Evolutionary conservation across 306 rosid species (phyloP).

Genomic region (Lathyrus tuberosus): DNA sequence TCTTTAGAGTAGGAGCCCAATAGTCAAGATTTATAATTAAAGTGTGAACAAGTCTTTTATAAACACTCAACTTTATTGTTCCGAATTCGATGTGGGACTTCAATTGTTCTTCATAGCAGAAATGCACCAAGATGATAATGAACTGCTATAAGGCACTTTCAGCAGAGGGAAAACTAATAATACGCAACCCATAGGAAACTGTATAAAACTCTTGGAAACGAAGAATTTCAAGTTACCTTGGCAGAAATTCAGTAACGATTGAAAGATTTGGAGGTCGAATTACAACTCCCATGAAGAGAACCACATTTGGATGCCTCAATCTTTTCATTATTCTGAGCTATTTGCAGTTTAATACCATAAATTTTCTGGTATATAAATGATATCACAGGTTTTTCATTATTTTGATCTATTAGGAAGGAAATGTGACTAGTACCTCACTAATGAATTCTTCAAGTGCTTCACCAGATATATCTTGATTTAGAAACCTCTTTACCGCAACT

Average conservation of each 20-base stretch:
- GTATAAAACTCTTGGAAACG: slow-evolving; percentile 13
- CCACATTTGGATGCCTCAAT: slow-evolving; percentile 94
- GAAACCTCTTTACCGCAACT: slow-evolving; percentile 93
- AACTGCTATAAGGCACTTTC: too few relatives aligned
- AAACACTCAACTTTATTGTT: too few relatives aligned
- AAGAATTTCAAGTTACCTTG: slow-evolving; percentile 62
- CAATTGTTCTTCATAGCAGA: too few relatives aligned
- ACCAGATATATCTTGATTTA: slow-evolving; percentile 85
- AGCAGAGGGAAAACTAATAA: too few relatives aligned
- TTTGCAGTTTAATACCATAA: slow-evolving; percentile 43
- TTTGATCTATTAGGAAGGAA: background rate
- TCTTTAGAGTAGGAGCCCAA: too few relatives aligned
- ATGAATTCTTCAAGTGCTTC: slow-evolving; percentile 91
- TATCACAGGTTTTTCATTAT: slow-evolving; percentile 1
- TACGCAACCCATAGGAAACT: too few relatives aligned
- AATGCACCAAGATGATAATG: too few relatives aligned
- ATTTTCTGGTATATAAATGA: slow-evolving; percentile 12
- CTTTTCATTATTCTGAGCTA: slow-evolving; percentile 91
- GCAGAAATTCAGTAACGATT: slow-evolving; percentile 91
- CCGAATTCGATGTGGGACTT: too few relatives aligned
- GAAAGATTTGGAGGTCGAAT: slow-evolving; percentile 90
- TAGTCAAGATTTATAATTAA: too few relatives aligned
- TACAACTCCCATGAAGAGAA: slow-evolving; percentile 98
- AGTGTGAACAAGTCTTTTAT: too few relatives aligned
- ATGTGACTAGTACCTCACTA: slow-evolving; percentile 69